Evolutionary conservation across 1,139 yeast species (phyloP).

Genomic region (Pichia sp.): DNA sequence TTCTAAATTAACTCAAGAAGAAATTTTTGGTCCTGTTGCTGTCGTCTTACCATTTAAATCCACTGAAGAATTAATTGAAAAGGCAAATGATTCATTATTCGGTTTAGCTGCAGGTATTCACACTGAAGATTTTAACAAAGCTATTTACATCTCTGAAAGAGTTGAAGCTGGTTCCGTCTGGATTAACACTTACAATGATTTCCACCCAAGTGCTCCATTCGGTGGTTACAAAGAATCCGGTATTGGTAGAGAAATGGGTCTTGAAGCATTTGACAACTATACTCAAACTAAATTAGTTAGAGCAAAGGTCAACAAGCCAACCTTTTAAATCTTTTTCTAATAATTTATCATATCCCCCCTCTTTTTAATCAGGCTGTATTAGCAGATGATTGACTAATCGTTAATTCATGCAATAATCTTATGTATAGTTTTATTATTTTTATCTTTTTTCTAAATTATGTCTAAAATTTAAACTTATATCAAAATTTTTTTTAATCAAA

Average conservation of each 20-base stretch:
- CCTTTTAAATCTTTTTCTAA: constrained; percentile 6
- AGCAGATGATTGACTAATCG: too few species aligned
- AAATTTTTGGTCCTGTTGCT: constrained; percentile 84
- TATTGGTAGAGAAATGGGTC: constrained; percentile 90
- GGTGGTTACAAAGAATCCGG: constrained; percentile 89
- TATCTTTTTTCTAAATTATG: too few species aligned
- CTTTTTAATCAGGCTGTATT: too few species aligned
- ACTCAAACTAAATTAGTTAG: constrained; percentile 77
- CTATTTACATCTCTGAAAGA: constrained; percentile 58
- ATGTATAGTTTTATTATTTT: too few species aligned
- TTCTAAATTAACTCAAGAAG: constrained; percentile 70
- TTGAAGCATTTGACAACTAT: constrained; percentile 77
- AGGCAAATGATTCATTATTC: constrained; percentile 69
- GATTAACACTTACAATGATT: constrained; percentile 78
- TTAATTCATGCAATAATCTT: too few species aligned
- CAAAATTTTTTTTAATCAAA: too few species aligned
- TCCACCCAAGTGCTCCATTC: constrained; percentile 70
- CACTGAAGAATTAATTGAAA: constrained; percentile 59
- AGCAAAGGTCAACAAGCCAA: constrained; percentile 31
- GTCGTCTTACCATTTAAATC: constrained; percentile 67
- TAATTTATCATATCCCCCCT: background rate
- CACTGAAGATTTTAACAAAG: constrained; percentile 55
- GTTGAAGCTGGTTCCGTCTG: constrained; percentile 79
- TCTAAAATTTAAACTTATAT: too few species aligned
- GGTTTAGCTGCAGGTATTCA: constrained; percentile 87